Evolutionary conservation across 1,284 basidiomycete genomes (phyloP).

Genomic region (Megacollybia platyphylla): DNA sequence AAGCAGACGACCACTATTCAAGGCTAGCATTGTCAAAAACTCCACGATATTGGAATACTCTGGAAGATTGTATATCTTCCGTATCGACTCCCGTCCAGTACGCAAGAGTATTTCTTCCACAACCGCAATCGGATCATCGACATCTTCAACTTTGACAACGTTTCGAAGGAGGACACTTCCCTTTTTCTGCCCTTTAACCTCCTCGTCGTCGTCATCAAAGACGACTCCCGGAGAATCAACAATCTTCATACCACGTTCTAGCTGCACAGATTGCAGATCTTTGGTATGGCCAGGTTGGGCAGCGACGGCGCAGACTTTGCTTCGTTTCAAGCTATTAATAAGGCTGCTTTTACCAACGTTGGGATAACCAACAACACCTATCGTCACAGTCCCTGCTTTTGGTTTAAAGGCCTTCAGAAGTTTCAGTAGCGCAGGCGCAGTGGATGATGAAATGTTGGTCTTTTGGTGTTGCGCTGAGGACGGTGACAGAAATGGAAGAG

Average conservation of each 20-base stretch:
- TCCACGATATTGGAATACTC: constrained; percentile 63
- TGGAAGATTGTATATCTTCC: constrained; percentile 77
- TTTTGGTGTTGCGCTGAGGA: constrained; percentile 79
- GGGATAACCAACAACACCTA: constrained; percentile 93
- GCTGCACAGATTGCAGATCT: constrained; percentile 85
- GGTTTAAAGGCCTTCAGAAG: constrained; percentile 89
- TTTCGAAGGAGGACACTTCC: constrained; percentile 78
- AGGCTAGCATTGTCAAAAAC: constrained; percentile 84
- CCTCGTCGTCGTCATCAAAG: constrained; percentile 61
- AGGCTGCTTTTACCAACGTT: constrained; percentile 96
- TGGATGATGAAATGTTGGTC: constrained; percentile 62
- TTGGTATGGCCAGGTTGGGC: constrained; percentile 93
- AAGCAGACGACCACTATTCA: not conserved
- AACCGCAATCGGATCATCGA: constrained; percentile 83
- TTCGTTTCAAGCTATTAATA: constrained; percentile 90
- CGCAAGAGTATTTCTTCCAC: constrained; percentile 78
- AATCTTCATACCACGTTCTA: constrained; percentile 87
- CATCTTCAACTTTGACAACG: constrained; percentile 85
- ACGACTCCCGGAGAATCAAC: constrained; percentile 88
- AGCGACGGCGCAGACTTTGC: constrained; percentile 86
- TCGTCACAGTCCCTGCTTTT: constrained; percentile 64
- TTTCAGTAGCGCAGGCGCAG: constrained; percentile 74
- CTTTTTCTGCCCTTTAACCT: constrained; percentile 38
- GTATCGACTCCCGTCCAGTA: constrained; percentile 57
- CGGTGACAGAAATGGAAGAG: constrained; percentile 88